Percentiles rank a stretch among this genome's conserved stretches.
Evolutionary conservation across 176 grass and related monocot genomes (phyloP).

Genomic region (Triticum turgidum): DNA sequence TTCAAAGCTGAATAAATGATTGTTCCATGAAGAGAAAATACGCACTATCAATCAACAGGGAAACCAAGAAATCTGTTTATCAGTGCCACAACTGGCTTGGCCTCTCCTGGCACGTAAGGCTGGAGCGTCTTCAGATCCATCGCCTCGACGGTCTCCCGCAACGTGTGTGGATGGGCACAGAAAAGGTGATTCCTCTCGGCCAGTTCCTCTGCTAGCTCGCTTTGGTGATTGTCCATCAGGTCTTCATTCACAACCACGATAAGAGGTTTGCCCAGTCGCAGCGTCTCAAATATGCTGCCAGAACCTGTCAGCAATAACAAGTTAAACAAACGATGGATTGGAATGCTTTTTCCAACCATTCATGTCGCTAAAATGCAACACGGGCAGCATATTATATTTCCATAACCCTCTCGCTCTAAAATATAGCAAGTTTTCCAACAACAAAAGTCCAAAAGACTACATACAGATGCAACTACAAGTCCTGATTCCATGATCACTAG

Average conservation of each 20-base stretch:
- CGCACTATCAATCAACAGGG: conserved; percentile 24
- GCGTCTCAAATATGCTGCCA: conserved; percentile 89
- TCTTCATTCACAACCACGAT: conserved; percentile 88
- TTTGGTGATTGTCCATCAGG: conserved; percentile 94
- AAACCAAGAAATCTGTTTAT: conserved; percentile 69
- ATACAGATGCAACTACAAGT: neutral
- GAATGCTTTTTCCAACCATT: neutral
- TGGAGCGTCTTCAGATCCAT: conserved; percentile 59
- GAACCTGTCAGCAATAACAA: conserved; percentile 50
- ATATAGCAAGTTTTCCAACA: neutral
- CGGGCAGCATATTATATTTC: neutral
- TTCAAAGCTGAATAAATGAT: too few species aligned
- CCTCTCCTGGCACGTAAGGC: conserved; percentile 62
- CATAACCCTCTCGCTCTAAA: neutral
- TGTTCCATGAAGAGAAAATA: neutral
- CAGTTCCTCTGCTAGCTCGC: conserved; percentile 77
- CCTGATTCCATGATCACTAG: neutral
- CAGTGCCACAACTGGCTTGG: conserved; percentile 44
- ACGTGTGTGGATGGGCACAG: conserved; percentile 48
- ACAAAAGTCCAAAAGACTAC: neutral
- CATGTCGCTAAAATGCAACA: conserved; percentile 3
- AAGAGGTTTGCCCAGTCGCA: conserved; percentile 61
- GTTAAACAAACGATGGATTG: neutral
- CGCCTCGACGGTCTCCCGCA: conserved; percentile 43
- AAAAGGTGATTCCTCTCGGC: conserved; percentile 83